Evolutionary conservation across 2,329 filamentous ascomycete species (phyloP).

Genomic region (Cyphellophora attinorum): DNA sequence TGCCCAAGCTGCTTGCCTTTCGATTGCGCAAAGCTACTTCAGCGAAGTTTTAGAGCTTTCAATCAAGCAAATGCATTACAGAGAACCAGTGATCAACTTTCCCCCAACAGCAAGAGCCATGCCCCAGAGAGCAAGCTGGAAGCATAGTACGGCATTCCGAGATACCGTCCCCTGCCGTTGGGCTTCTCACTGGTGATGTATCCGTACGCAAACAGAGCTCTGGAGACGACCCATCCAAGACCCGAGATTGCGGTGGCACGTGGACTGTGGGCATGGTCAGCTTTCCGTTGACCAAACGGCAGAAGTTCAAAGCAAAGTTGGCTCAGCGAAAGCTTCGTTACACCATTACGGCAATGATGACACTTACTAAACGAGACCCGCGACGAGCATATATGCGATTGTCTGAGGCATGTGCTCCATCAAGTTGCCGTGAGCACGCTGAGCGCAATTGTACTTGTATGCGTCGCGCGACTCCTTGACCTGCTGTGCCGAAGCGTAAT

Average conservation of each 20-base stretch:
- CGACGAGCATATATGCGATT: conserved; percentile 42
- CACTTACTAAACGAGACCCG: conserved; percentile 46
- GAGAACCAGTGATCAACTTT: conserved; percentile 11
- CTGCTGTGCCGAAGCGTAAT: conserved; percentile 48
- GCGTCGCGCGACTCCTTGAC: conserved; percentile 37
- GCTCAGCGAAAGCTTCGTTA: no score
- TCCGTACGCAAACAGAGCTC: conserved; percentile 40
- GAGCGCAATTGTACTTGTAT: conserved; percentile 43
- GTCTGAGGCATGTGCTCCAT: conserved; percentile 47
- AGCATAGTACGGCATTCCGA: conserved; percentile 29
- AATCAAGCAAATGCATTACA: no score
- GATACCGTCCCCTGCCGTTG: conserved; percentile 26
- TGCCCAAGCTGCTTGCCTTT: conserved; percentile 25
- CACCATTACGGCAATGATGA: no score
- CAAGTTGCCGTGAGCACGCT: conserved; percentile 50
- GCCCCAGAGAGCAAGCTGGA: conserved; percentile 29
- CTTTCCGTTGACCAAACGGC: no score
- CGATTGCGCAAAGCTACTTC: no score
- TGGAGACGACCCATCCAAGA: conserved; percentile 39
- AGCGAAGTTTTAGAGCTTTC: no score
- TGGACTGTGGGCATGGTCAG: no score
- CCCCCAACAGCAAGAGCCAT: conserved; percentile 8
- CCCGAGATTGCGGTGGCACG: conserved; percentile 36
- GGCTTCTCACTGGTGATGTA: conserved; percentile 24
- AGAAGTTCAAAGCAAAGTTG: no score